These are phyloP conservation scores for Endoconidiophora laricicola DNA, from an alignment of 2,329 filamentous ascomycete species.

Conservation along the genomic window DNA sequence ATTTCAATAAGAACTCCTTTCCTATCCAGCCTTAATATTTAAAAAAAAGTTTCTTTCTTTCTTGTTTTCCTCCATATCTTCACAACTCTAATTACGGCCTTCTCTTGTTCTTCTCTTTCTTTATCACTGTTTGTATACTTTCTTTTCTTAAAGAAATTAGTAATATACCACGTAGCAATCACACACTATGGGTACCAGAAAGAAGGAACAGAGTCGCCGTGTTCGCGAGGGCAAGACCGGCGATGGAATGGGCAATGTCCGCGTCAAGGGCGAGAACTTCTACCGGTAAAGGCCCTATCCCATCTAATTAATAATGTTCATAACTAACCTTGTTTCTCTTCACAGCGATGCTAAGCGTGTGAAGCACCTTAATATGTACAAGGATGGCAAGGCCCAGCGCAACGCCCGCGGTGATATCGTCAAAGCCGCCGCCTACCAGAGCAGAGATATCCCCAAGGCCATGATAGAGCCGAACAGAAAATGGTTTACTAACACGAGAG, in stretches of 20 bases:
- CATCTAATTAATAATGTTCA: neutral
- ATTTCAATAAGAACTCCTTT: neutral
- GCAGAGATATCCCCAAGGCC: constrained; percentile 62
- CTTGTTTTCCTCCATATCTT: constrained; percentile 1
- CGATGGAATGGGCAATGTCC: constrained; percentile 84
- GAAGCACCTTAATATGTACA: constrained; percentile 78
- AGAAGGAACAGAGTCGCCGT: constrained; percentile 77
- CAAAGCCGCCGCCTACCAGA: constrained; percentile 71
- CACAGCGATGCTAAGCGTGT: constrained; percentile 60
- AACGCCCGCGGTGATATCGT: constrained; percentile 74
- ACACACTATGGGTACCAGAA: constrained; percentile 61
- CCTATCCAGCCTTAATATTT: constrained; percentile 3
- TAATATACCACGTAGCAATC: neutral
- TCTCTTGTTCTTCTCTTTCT: constrained; percentile 1
- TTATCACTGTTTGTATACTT: constrained; percentile 13
- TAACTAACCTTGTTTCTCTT: constrained; percentile 10
- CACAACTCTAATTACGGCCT: neutral
- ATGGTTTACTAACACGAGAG: constrained; percentile 89
- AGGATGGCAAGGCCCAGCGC: constrained; percentile 66
- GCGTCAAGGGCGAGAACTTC: constrained; percentile 94
- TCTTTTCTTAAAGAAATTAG: constrained; percentile 8
- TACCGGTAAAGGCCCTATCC: constrained; percentile 46
- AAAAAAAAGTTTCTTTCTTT: constrained; percentile 4
- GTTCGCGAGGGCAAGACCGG: constrained; percentile 69
- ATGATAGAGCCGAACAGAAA: constrained; percentile 90